Percentiles rank a stretch among this genome's conserved stretches.
These are phyloP conservation scores for Suillus clintonianus DNA, from an alignment of 768 basidiomycete species.

Conservation along the genomic window DNA sequence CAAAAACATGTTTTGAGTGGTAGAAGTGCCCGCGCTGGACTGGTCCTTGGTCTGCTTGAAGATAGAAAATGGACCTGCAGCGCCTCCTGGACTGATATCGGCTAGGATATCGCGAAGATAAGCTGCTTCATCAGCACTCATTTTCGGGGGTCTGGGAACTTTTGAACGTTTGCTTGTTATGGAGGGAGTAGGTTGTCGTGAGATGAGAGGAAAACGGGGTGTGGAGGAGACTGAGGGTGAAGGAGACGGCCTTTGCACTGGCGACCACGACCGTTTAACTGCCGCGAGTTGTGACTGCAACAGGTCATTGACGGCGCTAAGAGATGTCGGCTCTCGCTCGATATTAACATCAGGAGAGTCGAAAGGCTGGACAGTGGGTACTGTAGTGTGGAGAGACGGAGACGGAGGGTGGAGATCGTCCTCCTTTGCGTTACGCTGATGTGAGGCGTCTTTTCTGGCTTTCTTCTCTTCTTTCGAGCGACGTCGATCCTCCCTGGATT, in stretches of 20 bases:
- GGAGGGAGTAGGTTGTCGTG: constrained; percentile 29
- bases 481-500: constrained; percentile 27
- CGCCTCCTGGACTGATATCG: constrained; percentile 50
- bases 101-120: constrained; percentile 73
- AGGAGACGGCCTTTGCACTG: constrained; percentile 18
- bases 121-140: constrained; percentile 55
- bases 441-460: constrained; percentile 28
- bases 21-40: constrained; percentile 15
- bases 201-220: constrained; percentile 23
- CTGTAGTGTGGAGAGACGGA: constrained; percentile 10
- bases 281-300: constrained; percentile 24
- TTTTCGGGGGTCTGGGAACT: constrained; percentile 54
- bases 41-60: constrained; percentile 42
- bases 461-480: constrained; percentile 37
- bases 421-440: constrained; percentile 33
- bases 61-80: constrained; percentile 49
- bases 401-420: constrained; percentile 5
- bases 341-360: constrained; percentile 5
- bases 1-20: constrained; percentile 27
- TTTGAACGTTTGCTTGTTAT: constrained; percentile 37
- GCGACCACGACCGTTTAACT: constrained; percentile 26
- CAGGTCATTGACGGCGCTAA: constrained; percentile 27
- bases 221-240: constrained; percentile 20
- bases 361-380: constrained; percentile 2
- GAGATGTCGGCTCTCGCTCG: constrained; percentile 22